Evolutionary conservation across 2,329 filamentous ascomycete genomes (phyloP).

Genomic region (Penicillium sp.): DNA sequence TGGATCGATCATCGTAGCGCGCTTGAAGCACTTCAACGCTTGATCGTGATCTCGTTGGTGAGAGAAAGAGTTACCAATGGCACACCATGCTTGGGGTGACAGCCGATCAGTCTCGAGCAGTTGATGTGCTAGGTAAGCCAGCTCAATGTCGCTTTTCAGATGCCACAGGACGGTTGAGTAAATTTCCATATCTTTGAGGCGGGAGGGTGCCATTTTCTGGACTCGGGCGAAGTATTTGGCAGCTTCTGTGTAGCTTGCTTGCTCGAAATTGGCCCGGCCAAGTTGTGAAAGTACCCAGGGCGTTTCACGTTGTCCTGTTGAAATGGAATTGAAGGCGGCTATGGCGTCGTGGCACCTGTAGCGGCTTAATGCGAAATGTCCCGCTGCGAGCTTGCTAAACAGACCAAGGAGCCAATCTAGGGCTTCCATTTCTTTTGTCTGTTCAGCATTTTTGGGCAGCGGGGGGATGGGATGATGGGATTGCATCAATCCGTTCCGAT

Average conservation of each 20-base stretch:
- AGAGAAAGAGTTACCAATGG: slow-evolving; percentile 92
- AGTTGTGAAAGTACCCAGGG: slow-evolving; percentile 92
- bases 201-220: slow-evolving; percentile 75
- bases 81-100: slow-evolving; percentile 94
- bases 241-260: slow-evolving; percentile 79
- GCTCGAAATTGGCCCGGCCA: slow-evolving; percentile 88
- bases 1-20: slow-evolving; percentile 86
- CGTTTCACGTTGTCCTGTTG: slow-evolving; percentile 77
- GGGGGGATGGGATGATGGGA: slow-evolving; percentile 25
- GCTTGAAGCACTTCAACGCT: slow-evolving; percentile 89
- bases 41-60: slow-evolving; percentile 91
- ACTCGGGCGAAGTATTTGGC: slow-evolving; percentile 83
- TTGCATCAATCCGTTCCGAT: slow-evolving; percentile 39
- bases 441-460: slow-evolving; percentile 50
- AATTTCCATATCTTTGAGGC: slow-evolving; percentile 93
- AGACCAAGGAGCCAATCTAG: slow-evolving; percentile 76
- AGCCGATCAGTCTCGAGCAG: slow-evolving; percentile 83
- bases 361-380: slow-evolving; percentile 74
- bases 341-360: slow-evolving; percentile 80
- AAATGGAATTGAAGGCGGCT: slow-evolving; percentile 69
- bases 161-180: slow-evolving; percentile 99
- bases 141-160: slow-evolving; percentile 84
- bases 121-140: slow-evolving; percentile 90
- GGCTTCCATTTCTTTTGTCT: slow-evolving; percentile 70
- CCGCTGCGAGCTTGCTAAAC: slow-evolving; percentile 77